Evolutionary conservation across 1,284 basidiomycete genomes (phyloP).

Genomic region (Puccinia horiana): DNA sequence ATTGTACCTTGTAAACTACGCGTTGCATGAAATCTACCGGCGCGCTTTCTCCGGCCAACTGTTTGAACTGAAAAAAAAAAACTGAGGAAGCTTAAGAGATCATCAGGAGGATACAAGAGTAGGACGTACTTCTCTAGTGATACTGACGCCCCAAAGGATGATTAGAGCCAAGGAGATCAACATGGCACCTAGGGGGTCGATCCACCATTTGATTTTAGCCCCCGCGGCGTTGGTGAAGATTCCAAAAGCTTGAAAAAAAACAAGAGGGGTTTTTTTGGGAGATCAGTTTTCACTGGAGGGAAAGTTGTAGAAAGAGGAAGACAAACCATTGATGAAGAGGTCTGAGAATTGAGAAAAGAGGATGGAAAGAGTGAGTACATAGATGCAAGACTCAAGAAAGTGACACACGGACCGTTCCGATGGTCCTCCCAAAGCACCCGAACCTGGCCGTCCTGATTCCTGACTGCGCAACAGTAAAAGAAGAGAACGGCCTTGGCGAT

Average conservation of each 20-base stretch:
- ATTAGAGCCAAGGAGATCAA: conserved; percentile 75
- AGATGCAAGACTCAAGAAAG: neutral
- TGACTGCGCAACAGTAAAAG: conserved; percentile 78
- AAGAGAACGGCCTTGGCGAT: conserved; percentile 79
- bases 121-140: conserved; percentile 36
- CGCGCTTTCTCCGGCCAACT: conserved; percentile 86
- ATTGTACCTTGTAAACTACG: conserved; percentile 79
- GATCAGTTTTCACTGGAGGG: neutral
- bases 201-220: conserved; percentile 76
- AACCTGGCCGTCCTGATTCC: conserved; percentile 81
- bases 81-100: neutral
- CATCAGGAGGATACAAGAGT: neutral
- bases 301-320: neutral
- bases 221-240: conserved; percentile 66
- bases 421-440: conserved; percentile 94
- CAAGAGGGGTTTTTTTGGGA: neutral
- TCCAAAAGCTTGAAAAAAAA: conserved; percentile 8
- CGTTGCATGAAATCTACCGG: conserved; percentile 85
- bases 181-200: conserved; percentile 63
- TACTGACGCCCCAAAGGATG: conserved; percentile 67
- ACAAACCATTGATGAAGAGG: conserved; percentile 43
- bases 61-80: conserved; percentile 69
- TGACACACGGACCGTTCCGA: conserved; percentile 48
- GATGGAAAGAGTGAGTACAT: neutral
- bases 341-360: neutral